Conservation (phyloP, 2,329 filamentous ascomycete genomes). For the Colletotrichum sidae region DNA sequence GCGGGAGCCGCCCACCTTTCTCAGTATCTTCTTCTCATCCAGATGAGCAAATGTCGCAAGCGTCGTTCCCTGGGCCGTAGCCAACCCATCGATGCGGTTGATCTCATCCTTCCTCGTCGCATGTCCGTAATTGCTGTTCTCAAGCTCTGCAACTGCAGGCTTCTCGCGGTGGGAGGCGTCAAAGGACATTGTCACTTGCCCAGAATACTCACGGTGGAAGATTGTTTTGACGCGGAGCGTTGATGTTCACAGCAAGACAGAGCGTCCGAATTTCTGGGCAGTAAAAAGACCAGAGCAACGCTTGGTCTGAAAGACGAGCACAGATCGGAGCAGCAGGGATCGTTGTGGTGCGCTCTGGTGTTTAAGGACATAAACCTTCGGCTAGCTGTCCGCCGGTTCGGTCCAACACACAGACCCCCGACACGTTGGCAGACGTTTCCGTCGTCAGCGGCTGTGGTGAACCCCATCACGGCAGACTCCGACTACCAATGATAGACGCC, state of each 20-base stretch:
- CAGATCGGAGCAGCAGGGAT: too few relatives aligned
- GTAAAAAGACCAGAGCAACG: not conserved
- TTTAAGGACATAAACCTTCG: conserved; percentile 21
- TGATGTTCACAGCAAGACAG: too few relatives aligned
- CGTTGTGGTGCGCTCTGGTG: not conserved
- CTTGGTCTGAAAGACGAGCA: not conserved
- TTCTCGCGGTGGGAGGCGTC: conserved; percentile 20
- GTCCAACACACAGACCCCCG: conserved; percentile 3
- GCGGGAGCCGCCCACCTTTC: conserved; percentile 55
- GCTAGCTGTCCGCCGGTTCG: conserved; percentile 11
- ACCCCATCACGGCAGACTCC: conserved; percentile 21
- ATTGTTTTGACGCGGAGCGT: not conserved
- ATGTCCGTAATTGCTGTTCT: conserved; percentile 13
- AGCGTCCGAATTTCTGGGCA: too few relatives aligned
- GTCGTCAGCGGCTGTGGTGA: conserved; percentile 20
- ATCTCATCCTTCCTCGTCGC: conserved; percentile 16
- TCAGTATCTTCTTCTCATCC: conserved; percentile 68
- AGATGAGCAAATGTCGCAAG: conserved; percentile 49
- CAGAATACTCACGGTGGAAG: not conserved
- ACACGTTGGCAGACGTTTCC: conserved; percentile 7
- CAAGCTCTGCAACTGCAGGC: conserved; percentile 24
- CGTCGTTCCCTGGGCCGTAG: conserved; percentile 16
- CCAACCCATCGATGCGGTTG: conserved; percentile 11
- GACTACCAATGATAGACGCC: conserved; percentile 14
- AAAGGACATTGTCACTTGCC: not conserved